phyloP scores from a whole-genome alignment of 345 rosid genomes.

The Nasturtium officinale region DNA sequence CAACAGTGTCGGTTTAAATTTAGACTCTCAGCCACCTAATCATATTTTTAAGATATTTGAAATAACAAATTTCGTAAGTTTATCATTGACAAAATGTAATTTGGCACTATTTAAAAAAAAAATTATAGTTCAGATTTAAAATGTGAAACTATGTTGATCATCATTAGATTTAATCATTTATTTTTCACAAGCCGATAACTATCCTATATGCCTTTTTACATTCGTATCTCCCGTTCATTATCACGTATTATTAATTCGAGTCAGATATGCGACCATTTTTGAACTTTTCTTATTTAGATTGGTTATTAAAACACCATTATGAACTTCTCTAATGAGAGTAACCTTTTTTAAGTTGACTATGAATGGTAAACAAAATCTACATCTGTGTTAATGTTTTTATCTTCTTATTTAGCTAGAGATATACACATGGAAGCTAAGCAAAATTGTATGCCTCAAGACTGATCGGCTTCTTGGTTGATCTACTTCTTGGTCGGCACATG shows the following conservation, averaged over 20 bases:
- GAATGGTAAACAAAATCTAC: neutral
- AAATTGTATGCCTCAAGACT: constrained; percentile 30
- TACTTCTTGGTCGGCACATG: constrained; percentile 36
- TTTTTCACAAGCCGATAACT: neutral
- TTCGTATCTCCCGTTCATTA: neutral
- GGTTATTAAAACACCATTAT: neutral
- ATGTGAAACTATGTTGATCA: neutral
- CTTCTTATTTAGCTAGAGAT: no score
- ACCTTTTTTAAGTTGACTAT: neutral
- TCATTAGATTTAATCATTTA: neutral
- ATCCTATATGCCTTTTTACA: neutral
- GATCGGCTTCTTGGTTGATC: constrained; percentile 30
- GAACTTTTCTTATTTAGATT: neutral
- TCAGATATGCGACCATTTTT: neutral
- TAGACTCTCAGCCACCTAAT: neutral
- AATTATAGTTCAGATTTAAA: neutral
- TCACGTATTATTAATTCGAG: neutral
- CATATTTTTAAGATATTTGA: neutral
- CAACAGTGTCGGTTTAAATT: neutral
- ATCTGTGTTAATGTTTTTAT: neutral
- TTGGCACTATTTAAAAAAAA: neutral
- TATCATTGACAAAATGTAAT: neutral
- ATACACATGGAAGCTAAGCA: no score
- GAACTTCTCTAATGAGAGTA: neutral
- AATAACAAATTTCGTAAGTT: neutral